Base-by-base conservation (phyloP, 371 early-diverging fungal species). In the Mortierella sp. region DNA sequence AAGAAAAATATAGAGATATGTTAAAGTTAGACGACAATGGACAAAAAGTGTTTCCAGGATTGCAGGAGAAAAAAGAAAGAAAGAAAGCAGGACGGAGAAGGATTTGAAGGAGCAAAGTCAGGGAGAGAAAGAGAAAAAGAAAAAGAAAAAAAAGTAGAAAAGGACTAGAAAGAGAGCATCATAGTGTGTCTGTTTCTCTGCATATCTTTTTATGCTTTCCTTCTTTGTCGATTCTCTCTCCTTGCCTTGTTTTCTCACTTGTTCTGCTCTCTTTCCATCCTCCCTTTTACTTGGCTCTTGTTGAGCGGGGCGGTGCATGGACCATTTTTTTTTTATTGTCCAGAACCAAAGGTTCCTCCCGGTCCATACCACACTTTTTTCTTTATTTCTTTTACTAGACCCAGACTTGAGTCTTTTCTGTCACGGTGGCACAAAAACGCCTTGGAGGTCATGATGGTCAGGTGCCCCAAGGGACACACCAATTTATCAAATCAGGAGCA, bases 401-500 rank as follows among this genome's bases (percentile, higher is more conserved):
- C 16, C n/a, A 16, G 16, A 4, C 21, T 21, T 50, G 50, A 7
- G 5, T 37, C 37, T 37, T 37, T 37, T 37, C 37, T 37, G 37
- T 37, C 37, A 37, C 37, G 3, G 37, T 37, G 37, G 37, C 37
- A 37, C 37, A 37, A 9, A 16, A 7, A 21, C 16, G 21, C 50
- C 16, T 50, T 21, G 50, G 21, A 50, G 50, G 21, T 50, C 50
- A 44, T 21, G 45, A 57, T 26, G 57, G 57, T 57, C 57, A 57
- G 26, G 57, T 57, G 57, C 30, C 57, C 30, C 18, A 57, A 57
- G 21, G 29, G 30, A 29, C 29, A 18, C 29, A n/a, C 21, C 57
- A 18, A 57, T 29, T 57, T 57, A 30, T 59, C 59, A 37, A 59
- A 59, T 37, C 45, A 59, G 59, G 59, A 59, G 59, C 15, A 50